Percentiles rank a stretch among this genome's conserved stretches.
Evolutionary conservation across 495 filamentous ascomycete species (phyloP).

Genomic region (Chaetomium cochliodes): DNA sequence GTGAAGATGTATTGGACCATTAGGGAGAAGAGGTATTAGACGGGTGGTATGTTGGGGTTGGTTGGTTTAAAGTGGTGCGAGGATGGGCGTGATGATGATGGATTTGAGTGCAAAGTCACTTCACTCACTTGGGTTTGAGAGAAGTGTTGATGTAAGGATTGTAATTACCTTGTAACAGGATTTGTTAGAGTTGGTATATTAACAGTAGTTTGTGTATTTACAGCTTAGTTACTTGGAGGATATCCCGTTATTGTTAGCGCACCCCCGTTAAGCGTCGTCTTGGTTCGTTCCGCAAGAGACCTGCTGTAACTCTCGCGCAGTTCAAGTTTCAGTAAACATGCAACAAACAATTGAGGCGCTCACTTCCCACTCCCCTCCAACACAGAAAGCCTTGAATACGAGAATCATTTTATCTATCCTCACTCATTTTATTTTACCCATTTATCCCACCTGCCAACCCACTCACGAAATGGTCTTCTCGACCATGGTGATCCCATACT

Average conservation of each 20-base stretch:
- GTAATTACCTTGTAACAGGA: background rate
- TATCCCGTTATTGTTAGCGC: background rate
- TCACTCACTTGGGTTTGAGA: too few relatives aligned
- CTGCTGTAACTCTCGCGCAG: too few relatives aligned
- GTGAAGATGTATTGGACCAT: conserved; percentile 79
- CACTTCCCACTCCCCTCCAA: too few relatives aligned
- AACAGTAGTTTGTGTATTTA: background rate
- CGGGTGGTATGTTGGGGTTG: background rate
- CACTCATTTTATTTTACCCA: background rate
- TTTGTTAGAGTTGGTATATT: background rate
- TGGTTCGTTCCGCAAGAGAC: too few relatives aligned
- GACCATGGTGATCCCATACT: conserved; percentile 38
- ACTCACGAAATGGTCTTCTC: conserved; percentile 39
- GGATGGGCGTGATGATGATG: background rate
- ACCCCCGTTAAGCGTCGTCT: too few relatives aligned
- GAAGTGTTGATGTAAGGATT: background rate
- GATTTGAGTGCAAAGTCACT: background rate
- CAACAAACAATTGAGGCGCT: too few relatives aligned
- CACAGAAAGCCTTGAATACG: background rate
- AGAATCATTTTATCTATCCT: conserved; percentile 17
- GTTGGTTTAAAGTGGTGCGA: background rate
- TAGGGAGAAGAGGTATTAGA: background rate
- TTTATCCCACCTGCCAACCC: background rate
- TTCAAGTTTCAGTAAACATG: too few relatives aligned
- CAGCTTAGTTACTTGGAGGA: background rate